phyloP scores from a whole-genome alignment of 129 eudicot genomes.

The Kitagawia praeruptora region DNA sequence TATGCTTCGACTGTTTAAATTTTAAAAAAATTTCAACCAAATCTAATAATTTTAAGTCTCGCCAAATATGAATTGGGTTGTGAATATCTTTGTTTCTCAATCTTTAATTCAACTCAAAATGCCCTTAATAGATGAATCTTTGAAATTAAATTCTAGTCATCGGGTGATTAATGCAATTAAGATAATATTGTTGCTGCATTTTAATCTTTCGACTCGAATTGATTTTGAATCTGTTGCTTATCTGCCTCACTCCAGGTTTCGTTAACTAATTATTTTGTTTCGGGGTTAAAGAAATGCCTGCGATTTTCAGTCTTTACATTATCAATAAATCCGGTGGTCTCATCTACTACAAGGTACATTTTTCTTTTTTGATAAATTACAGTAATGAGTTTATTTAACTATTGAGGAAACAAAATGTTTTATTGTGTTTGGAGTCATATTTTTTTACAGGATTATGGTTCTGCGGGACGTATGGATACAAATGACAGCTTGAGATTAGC shows the following conservation, averaged over 20 bases:
- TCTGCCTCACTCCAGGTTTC: not conserved
- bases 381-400: too few relatives aligned
- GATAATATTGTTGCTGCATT: not conserved
- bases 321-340: conserved; percentile 98
- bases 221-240: not conserved
- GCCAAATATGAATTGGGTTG: not conserved
- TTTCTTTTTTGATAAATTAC: too few relatives aligned
- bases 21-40: too few relatives aligned
- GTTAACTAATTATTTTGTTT: not conserved
- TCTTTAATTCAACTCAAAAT: not conserved
- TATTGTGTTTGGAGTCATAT: not conserved
- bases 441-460: conserved; percentile 62
- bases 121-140: not conserved
- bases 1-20: not conserved
- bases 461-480: conserved; percentile 96
- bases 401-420: not conserved
- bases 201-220: not conserved
- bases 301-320: conserved; percentile 84
- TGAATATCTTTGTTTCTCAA: not conserved
- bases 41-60: not conserved
- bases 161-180: not conserved
- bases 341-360: conserved; percentile 81
- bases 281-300: conserved; percentile 44
- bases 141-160: not conserved
- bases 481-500: conserved; percentile 89